Evolutionary conservation across 768 basidiomycete genomes (phyloP).

Genomic region (Dentipellis sp.): DNA sequence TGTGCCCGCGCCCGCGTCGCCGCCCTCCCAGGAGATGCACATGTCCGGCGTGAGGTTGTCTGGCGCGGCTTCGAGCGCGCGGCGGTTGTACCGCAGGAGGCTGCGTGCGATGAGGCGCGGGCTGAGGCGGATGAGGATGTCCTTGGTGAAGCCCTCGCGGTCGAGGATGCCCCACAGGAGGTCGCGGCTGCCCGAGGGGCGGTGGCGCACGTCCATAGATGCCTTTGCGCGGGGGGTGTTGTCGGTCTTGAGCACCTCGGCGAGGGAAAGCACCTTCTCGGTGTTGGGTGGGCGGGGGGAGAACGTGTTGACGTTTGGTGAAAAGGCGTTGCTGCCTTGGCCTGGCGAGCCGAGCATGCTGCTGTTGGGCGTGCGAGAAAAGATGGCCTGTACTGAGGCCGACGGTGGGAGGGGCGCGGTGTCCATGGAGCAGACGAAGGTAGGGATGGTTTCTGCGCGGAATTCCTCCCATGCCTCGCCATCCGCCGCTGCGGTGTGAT

Average conservation of each 20-base stretch:
- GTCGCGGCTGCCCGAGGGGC: conserved; percentile 11
- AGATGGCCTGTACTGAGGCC: conserved; percentile 45
- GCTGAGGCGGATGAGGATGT: conserved; percentile 57
- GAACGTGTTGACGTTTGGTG: conserved; percentile 22
- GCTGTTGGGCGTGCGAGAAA: conserved; percentile 35
- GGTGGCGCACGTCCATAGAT: conserved; percentile 10
- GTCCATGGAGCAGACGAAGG: conserved; percentile 19
- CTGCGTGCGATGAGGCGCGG: conserved; percentile 52
- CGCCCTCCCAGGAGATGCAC: conserved; percentile 4
- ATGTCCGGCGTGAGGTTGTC: conserved; percentile 42
- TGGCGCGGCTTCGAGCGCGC: conserved; percentile 36
- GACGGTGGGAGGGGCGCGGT: conserved; percentile 28
- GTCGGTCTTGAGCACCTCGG: conserved; percentile 3
- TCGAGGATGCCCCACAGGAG: conserved; percentile 44
- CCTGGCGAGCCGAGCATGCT: conserved; percentile 10
- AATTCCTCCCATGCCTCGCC: conserved; percentile 48
- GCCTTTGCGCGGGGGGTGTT: not conserved
- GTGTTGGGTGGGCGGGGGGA: conserved; percentile 13
- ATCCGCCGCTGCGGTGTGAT: conserved; percentile 46
- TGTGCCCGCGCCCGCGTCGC: conserved; percentile 3
- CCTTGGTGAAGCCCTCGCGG: conserved; percentile 59
- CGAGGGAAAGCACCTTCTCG: conserved; percentile 4
- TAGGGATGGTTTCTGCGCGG: conserved; percentile 41
- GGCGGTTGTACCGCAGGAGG: conserved; percentile 52
- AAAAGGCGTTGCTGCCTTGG: conserved; percentile 16